Conservation (phyloP, 345 rosid genomes). For the Streptanthus diversifolius region DNA sequence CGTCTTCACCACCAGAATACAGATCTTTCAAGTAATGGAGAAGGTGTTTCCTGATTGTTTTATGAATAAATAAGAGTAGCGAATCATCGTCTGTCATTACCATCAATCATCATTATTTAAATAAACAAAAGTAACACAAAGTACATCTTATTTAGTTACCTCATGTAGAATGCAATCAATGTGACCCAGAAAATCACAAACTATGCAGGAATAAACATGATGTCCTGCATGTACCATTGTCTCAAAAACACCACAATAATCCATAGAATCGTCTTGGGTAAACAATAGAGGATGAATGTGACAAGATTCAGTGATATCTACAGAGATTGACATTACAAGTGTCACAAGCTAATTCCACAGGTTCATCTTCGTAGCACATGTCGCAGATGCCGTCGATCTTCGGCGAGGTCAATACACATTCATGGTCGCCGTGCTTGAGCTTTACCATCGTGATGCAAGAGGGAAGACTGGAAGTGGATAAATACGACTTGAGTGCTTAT, state of each 20-base stretch:
- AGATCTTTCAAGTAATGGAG: neutral
- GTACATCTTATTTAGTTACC: no score
- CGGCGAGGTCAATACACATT: neutral
- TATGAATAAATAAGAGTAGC: no score
- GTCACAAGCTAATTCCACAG: neutral
- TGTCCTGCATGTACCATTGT: neutral
- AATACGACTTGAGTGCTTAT: no score
- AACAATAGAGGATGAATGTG: slow-evolving; percentile 5
- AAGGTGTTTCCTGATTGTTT: no score
- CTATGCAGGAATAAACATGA: slow-evolving; percentile 14
- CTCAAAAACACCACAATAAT: slow-evolving; percentile 25
- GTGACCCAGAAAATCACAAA: neutral
- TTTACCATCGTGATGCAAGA: neutral
- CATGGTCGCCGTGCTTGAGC: neutral
- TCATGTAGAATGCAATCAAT: slow-evolving; percentile 15
- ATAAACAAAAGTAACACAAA: no score
- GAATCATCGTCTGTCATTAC: no score
- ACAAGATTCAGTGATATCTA: neutral
- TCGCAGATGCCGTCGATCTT: neutral
- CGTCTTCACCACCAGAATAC: neutral
- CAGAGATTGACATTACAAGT: neutral
- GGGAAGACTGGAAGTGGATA: no score
- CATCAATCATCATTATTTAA: no score
- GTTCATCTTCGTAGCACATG: neutral
- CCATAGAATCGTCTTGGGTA: neutral